These are phyloP conservation scores for Moelleriella libera DNA, from an alignment of 2,329 filamentous ascomycete genomes.

Conservation along the genomic window DNA sequence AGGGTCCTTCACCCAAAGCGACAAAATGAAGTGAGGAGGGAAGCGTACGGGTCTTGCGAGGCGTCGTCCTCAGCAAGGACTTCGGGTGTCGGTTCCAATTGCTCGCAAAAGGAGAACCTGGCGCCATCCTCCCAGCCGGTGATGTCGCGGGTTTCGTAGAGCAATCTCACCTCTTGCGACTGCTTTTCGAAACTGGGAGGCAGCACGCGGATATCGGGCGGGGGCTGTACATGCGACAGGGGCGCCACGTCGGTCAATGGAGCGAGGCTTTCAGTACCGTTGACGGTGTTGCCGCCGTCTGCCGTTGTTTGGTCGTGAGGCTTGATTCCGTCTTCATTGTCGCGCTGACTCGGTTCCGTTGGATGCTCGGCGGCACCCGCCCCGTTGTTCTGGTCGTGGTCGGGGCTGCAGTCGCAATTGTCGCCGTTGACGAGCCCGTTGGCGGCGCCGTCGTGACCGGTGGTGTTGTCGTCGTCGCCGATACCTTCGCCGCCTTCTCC, in stretches of 20 bases:
- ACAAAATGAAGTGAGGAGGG: conserved; percentile 14
- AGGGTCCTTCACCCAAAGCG: too few species aligned
- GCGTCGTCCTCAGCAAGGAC: conserved; percentile 36
- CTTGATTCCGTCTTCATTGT: too few species aligned
- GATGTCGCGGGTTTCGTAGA: conserved; percentile 43
- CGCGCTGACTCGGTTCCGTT: too few species aligned
- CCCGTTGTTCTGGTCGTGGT: not conserved
- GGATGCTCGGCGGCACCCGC: too few species aligned
- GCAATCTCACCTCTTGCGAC: conserved; percentile 54
- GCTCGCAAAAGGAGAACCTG: conserved; percentile 31
- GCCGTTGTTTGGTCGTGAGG: too few species aligned
- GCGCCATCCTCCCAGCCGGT: conserved; percentile 38
- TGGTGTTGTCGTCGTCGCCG: conserved; percentile 1
- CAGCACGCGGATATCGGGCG: conserved; percentile 31
- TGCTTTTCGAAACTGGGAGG: conserved; percentile 44
- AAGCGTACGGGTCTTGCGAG: conserved; percentile 43
- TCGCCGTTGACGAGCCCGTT: too few species aligned
- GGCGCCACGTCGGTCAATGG: not conserved
- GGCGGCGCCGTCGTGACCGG: too few species aligned
- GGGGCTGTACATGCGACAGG: conserved; percentile 2
- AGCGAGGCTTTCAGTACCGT: not conserved
- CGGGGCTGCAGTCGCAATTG: too few species aligned
- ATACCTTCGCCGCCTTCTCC: not conserved
- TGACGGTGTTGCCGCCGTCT: not conserved
- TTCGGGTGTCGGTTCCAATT: conserved; percentile 33